phyloP scores from a whole-genome alignment of 2,329 filamentous ascomycete species.

The Calonectria henricotiae region DNA sequence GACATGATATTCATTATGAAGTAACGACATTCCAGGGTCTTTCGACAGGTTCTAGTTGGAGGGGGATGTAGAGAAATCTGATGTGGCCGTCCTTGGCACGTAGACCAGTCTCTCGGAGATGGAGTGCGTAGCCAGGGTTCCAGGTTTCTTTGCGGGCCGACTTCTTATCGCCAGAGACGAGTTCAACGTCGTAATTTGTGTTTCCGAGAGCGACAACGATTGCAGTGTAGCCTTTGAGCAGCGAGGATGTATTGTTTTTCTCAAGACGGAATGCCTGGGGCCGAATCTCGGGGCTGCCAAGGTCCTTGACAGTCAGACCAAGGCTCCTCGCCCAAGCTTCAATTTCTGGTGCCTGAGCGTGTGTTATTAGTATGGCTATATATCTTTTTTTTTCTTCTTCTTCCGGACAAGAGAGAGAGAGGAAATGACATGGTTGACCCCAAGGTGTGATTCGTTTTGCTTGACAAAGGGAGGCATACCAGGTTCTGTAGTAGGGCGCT shows the following conservation, averaged over 20 bases:
- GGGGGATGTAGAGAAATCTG: conserved; percentile 50
- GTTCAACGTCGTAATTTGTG: conserved; percentile 49
- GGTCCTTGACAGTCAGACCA: conserved; percentile 49
- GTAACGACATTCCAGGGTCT: conserved; percentile 36
- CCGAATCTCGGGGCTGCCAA: conserved; percentile 48
- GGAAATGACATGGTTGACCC: conserved; percentile 3
- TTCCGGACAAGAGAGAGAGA: conserved; percentile 17
- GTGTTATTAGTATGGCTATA: conserved; percentile 6
- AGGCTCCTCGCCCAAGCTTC: conserved; percentile 48
- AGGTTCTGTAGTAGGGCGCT: conserved; percentile 47
- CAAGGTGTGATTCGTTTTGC: not conserved
- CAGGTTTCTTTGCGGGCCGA: conserved; percentile 46
- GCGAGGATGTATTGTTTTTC: conserved; percentile 50
- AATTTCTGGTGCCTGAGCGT: conserved; percentile 45
- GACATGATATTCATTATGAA: conserved; percentile 53
- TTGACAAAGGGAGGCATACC: conserved; percentile 40
- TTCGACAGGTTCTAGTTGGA: conserved; percentile 48
- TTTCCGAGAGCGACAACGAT: conserved; percentile 51
- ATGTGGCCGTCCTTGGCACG: conserved; percentile 50
- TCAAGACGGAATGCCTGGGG: conserved; percentile 51
- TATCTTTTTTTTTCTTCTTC: not conserved
- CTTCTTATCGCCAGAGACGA: conserved; percentile 48
- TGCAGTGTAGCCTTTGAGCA: conserved; percentile 50
- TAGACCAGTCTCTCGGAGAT: conserved; percentile 49
- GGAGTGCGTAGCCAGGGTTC: conserved; percentile 47